phyloP scores from a whole-genome alignment of 2,329 filamentous ascomycete genomes.

The Xylaria sp. region DNA sequence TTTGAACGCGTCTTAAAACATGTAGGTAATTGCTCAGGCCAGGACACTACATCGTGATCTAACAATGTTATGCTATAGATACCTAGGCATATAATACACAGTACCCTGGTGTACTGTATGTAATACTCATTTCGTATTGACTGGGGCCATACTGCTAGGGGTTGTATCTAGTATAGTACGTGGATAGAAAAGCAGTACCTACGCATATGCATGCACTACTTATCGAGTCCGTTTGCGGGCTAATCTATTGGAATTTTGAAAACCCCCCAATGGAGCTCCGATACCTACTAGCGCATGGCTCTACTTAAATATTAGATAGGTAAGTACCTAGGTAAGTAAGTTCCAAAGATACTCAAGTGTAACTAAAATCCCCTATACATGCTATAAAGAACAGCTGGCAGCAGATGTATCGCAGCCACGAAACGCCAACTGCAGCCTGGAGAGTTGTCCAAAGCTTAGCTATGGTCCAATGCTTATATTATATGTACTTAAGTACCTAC shows the following conservation, averaged over 20 bases:
- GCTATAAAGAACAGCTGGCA: no score
- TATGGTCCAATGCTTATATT: not conserved
- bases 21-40: conserved; percentile 10
- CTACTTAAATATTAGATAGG: not conserved
- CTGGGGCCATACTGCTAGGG: not conserved
- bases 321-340: no score
- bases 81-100: not conserved
- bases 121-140: not conserved
- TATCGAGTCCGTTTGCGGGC: conserved; percentile 11
- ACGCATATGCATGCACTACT: no score
- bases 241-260: not conserved
- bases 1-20: no score
- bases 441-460: not conserved
- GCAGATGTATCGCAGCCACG: no score
- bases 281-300: not conserved
- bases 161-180: not conserved
- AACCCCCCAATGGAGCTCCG: conserved; percentile 5
- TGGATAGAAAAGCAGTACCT: not conserved
- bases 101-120: not conserved
- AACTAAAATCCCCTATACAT: no score
- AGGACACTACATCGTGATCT: conserved; percentile 20
- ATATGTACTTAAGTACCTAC: no score
- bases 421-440: no score
- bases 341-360: no score
- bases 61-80: conserved; percentile 8